A percentile compares a stretch with the other conserved stretches of the same genome.
Evolutionary conservation across 257 asterid genomes (phyloP).

Genomic region (Asclepias syriaca): DNA sequence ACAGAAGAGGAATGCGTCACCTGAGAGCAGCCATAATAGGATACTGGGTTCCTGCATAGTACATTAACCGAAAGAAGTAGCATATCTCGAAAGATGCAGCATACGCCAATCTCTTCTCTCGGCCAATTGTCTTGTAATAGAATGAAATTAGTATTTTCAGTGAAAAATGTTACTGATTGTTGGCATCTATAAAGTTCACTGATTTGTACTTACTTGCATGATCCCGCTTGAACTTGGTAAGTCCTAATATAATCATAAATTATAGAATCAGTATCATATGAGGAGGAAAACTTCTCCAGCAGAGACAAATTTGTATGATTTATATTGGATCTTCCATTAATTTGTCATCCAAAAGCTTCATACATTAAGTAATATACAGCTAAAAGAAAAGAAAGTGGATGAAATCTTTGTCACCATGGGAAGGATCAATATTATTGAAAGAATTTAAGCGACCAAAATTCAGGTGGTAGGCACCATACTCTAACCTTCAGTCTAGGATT

Average conservation of each 20-base stretch:
- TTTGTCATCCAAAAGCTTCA: neutral
- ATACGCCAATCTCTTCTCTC: constrained; percentile 83
- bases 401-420: neutral
- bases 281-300: neutral
- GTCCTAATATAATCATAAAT: constrained; percentile 50
- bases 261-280: constrained; percentile 22
- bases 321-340: neutral
- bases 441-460: constrained; percentile 7
- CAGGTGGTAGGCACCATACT: constrained; percentile 7
- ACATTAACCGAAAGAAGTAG: constrained; percentile 83
- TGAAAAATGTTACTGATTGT: constrained; percentile 6
- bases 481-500: constrained; percentile 81
- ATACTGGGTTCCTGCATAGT: constrained; percentile 86
- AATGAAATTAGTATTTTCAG: constrained; percentile 15
- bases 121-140: constrained; percentile 78
- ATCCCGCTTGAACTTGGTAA: constrained; percentile 86
- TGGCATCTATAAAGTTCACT: constrained; percentile 13
- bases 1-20: constrained; percentile 30
- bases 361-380: neutral
- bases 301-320: neutral
- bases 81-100: constrained; percentile 87
- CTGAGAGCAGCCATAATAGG: constrained; percentile 99
- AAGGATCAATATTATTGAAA: neutral
- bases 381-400: neutral
- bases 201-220: constrained; percentile 77